A percentile compares a stretch with the other conserved stretches of the same genome.
Conservation (phyloP, 495 filamentous ascomycete species). For the Trichoderma asperelloides region DNA sequence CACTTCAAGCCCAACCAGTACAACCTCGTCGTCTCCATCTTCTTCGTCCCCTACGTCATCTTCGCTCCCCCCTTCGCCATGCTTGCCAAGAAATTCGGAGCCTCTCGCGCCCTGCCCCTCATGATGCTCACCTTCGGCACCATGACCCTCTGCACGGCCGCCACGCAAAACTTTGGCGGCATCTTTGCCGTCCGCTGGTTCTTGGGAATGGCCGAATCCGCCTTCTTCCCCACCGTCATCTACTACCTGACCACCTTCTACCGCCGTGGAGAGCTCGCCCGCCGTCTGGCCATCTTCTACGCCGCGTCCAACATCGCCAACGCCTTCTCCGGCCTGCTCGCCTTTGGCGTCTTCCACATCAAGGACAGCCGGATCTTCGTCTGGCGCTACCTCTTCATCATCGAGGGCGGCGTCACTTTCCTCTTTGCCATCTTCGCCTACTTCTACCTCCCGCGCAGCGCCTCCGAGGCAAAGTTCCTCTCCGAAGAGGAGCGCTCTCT, state of each 20-base stretch:
- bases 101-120: conserved; percentile 52
- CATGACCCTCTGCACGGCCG: conserved; percentile 45
- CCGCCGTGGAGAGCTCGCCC: conserved; percentile 63
- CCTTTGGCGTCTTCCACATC: conserved; percentile 72
- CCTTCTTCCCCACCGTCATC: conserved; percentile 63
- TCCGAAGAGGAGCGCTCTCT: conserved; percentile 55
- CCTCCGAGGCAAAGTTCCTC: conserved; percentile 55
- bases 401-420: conserved; percentile 59
- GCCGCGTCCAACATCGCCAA: conserved; percentile 65
- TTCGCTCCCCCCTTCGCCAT: conserved; percentile 59
- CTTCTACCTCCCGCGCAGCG: conserved; percentile 59
- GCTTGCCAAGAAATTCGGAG: conserved; percentile 58
- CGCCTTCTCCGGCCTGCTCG: conserved; percentile 64
- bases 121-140: conserved; percentile 61
- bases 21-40: conserved; percentile 62
- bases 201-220: conserved; percentile 62
- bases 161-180: conserved; percentile 53
- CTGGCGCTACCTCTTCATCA: conserved; percentile 73
- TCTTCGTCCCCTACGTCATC: conserved; percentile 71
- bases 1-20: conserved; percentile 43
- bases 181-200: conserved; percentile 60
- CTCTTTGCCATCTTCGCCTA: conserved; percentile 58
- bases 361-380: conserved; percentile 34
- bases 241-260: conserved; percentile 54
- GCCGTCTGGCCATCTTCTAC: conserved; percentile 71